Percentiles rank a stretch among this genome's conserved stretches.
Conservation (phyloP, 169 alveolate species). For the Plasmodium inui region DNA sequence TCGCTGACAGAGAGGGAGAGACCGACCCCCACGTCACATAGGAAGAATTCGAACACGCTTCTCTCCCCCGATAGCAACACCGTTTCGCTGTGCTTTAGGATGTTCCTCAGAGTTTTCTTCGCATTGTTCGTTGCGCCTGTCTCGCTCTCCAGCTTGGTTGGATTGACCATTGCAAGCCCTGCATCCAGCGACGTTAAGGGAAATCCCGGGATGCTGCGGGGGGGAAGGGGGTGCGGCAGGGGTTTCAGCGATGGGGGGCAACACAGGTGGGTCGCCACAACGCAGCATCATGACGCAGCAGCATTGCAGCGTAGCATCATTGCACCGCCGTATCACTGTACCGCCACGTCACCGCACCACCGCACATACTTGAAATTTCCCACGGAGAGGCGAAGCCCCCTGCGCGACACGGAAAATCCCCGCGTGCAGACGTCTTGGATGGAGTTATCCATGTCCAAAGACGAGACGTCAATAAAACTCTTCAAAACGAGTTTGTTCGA, state of each 20-base stretch:
- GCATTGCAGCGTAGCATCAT: neutral
- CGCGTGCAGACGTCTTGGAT: constrained; percentile 90
- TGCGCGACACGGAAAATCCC: constrained; percentile 87
- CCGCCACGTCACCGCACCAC: neutral
- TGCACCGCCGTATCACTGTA: neutral
- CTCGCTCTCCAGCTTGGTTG: constrained; percentile 68
- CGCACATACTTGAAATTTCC: constrained; percentile 89
- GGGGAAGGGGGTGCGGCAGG: neutral
- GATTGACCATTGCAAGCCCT: constrained; percentile 3
- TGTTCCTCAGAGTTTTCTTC: constrained; percentile 50
- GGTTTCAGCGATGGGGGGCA: neutral
- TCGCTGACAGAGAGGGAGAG: constrained; percentile 78
- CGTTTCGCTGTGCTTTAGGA: constrained; percentile 75
- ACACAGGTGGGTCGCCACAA: neutral
- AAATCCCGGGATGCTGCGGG: constrained; percentile 56
- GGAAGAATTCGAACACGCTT: constrained; percentile 88
- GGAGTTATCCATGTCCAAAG: constrained; percentile 88
- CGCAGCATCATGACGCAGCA: neutral
- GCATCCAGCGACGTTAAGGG: constrained; percentile 66
- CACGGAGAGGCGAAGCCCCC: constrained; percentile 89
- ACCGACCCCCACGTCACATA: constrained; percentile 92
- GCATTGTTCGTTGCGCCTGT: constrained; percentile 49
- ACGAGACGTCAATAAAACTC: constrained; percentile 87
- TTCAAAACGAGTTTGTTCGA: constrained; percentile 85
- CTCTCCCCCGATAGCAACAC: constrained; percentile 85